Conservation (phyloP, 345 rosid genomes). For the Arabis alpina region DNA sequence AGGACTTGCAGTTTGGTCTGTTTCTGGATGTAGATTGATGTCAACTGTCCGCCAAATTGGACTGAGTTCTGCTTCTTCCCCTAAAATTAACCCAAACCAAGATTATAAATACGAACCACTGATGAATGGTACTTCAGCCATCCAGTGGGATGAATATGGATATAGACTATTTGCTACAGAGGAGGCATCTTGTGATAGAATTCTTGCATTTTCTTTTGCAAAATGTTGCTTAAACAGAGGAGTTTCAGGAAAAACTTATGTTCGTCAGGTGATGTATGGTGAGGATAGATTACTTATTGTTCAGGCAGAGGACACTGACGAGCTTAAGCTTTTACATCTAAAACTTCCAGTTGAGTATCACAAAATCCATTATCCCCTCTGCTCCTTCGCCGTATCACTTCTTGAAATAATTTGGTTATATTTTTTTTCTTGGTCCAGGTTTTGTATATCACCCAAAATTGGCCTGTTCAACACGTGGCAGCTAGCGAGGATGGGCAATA, state of each 20-base stretch:
- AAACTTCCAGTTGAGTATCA: conserved; percentile 83
- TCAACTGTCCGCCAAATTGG: conserved; percentile 96
- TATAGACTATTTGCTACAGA: conserved; percentile 90
- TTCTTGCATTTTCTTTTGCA: conserved; percentile 92
- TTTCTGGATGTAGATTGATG: conserved; percentile 98
- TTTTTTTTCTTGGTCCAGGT: conserved; percentile 58
- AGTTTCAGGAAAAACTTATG: conserved; percentile 90
- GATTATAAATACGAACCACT: conserved; percentile 85
- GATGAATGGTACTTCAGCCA: conserved; percentile 79
- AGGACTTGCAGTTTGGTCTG: conserved; percentile 98
- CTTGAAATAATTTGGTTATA: conserved; percentile 39
- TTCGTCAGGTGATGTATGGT: conserved; percentile 93
- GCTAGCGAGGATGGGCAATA: conserved; percentile 97
- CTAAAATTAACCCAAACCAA: conserved; percentile 67
- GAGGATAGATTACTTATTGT: conserved; percentile 96
- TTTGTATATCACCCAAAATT: conserved; percentile 86
- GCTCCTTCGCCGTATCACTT: conserved; percentile 31
- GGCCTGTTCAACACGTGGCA: conserved; percentile 99
- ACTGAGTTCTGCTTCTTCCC: conserved; percentile 82
- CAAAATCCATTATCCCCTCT: conserved; percentile 31
- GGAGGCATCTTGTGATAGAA: conserved; percentile 80
- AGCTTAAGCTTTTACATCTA: conserved; percentile 84
- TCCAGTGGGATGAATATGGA: conserved; percentile 98
- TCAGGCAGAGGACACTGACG: conserved; percentile 95
- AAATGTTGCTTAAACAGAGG: conserved; percentile 95